Evolutionary conservation across 345 rosid genomes (phyloP).

Genomic region (Barbarea vulgaris): DNA sequence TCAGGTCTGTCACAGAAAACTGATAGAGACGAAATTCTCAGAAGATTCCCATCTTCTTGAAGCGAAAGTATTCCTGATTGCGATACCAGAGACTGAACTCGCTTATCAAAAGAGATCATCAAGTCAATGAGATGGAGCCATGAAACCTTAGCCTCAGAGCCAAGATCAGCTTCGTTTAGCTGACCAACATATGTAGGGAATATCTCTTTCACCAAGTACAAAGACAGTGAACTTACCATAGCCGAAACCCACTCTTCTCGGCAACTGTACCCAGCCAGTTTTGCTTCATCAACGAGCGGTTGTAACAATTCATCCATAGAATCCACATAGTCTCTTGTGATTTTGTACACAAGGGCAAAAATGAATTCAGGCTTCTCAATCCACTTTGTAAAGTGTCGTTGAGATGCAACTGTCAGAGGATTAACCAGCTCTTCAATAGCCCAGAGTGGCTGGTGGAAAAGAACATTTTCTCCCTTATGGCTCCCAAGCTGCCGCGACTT

Average conservation of each 20-base stretch:
- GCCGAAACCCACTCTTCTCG: slow-evolving; percentile 94
- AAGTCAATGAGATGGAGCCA: slow-evolving; percentile 92
- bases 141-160: slow-evolving; percentile 62
- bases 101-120: slow-evolving; percentile 87
- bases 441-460: slow-evolving; percentile 86
- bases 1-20: slow-evolving; percentile 88
- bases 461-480: slow-evolving; percentile 58
- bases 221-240: slow-evolving; percentile 76
- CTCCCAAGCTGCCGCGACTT: slow-evolving; percentile 84
- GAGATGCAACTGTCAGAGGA: slow-evolving; percentile 77
- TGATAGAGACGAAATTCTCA: slow-evolving; percentile 75
- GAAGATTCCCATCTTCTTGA: slow-evolving; percentile 65
- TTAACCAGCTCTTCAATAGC: slow-evolving; percentile 95
- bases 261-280: slow-evolving; percentile 89
- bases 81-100: slow-evolving; percentile 67
- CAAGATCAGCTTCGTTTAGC: slow-evolving; percentile 55
- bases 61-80: slow-evolving; percentile 82
- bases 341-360: slow-evolving; percentile 84
- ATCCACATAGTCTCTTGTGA: slow-evolving; percentile 84
- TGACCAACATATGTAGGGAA: slow-evolving; percentile 68
- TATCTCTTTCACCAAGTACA: slow-evolving; percentile 78
- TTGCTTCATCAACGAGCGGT: slow-evolving; percentile 91
- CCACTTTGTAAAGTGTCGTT: slow-evolving; percentile 80
- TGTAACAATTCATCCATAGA: slow-evolving; percentile 91
- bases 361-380: slow-evolving; percentile 76